A percentile compares a stretch with the other conserved stretches of the same genome.
Conservation (phyloP, 2,329 filamentous ascomycete genomes). For the Biscogniauxia sp. region DNA sequence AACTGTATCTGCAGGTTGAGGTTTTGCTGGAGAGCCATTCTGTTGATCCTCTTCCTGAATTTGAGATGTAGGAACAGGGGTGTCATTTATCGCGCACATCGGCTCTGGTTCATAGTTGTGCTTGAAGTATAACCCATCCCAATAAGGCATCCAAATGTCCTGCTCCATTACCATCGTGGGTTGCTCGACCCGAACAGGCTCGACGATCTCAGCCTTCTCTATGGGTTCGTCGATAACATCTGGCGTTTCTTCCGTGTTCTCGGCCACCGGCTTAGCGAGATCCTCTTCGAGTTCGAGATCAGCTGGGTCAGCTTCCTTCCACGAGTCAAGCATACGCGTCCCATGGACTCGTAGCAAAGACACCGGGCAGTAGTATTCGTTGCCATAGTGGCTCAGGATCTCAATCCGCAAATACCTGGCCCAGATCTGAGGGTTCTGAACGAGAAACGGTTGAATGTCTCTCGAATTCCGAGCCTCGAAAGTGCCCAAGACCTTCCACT, state of each 20-base stretch:
- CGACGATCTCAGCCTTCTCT: constrained; percentile 21
- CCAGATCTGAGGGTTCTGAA: constrained; percentile 96
- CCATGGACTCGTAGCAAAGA: constrained; percentile 90
- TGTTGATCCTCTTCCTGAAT: constrained; percentile 11
- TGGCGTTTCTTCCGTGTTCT: constrained; percentile 32
- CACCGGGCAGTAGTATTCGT: constrained; percentile 93
- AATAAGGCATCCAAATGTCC: constrained; percentile 26
- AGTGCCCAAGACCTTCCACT: constrained; percentile 84
- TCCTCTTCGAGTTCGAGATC: constrained; percentile 61
- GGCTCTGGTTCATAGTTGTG: constrained; percentile 16
- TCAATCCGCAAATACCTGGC: constrained; percentile 90
- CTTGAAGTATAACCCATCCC: constrained; percentile 29
- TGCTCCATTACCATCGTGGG: constrained; percentile 17
- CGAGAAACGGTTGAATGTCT: constrained; percentile 88
- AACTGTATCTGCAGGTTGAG: constrained; percentile 12
- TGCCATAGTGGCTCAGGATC: constrained; percentile 89
- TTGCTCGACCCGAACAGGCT: constrained; percentile 22
- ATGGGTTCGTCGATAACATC: constrained; percentile 17
- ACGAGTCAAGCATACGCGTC: constrained; percentile 93
- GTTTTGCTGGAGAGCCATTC: constrained; percentile 8
- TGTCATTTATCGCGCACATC: constrained; percentile 17
- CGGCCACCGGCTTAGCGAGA: constrained; percentile 26
- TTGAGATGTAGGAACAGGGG: constrained; percentile 11
- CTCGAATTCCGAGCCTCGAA: constrained; percentile 91
- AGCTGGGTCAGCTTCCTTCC: constrained; percentile 73